These are phyloP conservation scores for Macrolepiota albuminosa DNA, from an alignment of 768 basidiomycete species.

Conservation along the genomic window DNA sequence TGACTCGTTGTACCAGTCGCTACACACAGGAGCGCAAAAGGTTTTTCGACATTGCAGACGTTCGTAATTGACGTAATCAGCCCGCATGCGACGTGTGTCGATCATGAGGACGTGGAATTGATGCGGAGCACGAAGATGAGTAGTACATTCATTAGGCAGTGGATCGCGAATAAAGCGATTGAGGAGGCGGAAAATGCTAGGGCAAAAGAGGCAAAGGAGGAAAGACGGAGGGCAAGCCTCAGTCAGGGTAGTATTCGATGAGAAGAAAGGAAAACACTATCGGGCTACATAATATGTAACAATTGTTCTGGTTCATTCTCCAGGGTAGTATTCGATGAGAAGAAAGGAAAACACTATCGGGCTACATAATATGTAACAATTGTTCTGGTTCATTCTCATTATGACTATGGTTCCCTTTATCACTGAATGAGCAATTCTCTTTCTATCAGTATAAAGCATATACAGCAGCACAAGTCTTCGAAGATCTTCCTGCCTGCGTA, in stretches of 20 bases:
- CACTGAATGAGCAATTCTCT: background rate
- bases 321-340: background rate
- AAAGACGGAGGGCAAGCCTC: background rate
- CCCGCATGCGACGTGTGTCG: conserved; percentile 50
- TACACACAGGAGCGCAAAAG: conserved; percentile 47
- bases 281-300: background rate
- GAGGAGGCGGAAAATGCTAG: conserved; percentile 3
- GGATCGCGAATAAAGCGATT: conserved; percentile 45
- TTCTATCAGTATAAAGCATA: background rate
- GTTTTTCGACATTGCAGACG: conserved; percentile 54
- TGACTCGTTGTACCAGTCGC: conserved; percentile 46
- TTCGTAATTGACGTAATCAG: conserved; percentile 92
- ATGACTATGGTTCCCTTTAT: background rate
- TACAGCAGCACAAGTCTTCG: background rate
- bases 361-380: background rate
- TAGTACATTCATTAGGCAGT: conserved; percentile 87
- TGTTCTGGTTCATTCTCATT: background rate
- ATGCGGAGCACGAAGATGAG: conserved; percentile 87
- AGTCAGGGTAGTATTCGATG: background rate
- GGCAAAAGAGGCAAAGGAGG: background rate
- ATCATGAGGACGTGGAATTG: conserved; percentile 60
- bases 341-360: background rate
- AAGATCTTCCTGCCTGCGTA: background rate
- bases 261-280: background rate
- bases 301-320: background rate